phyloP scores from a whole-genome alignment of 805 yeast species.

The Blastobotrys muscicola region DNA sequence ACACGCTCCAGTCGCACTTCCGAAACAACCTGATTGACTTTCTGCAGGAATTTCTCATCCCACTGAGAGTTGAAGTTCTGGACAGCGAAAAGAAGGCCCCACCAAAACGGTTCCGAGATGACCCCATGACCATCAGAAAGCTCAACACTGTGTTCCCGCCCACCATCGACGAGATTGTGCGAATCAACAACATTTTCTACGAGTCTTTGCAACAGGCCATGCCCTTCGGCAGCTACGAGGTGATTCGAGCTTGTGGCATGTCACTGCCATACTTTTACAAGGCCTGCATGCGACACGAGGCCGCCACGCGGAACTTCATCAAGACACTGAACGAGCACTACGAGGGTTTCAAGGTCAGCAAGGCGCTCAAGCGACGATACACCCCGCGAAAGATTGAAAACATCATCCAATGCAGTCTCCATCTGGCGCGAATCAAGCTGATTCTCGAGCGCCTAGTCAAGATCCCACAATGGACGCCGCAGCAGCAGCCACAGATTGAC shows the following conservation, averaged over 20 bases:
- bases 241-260: constrained; percentile 69
- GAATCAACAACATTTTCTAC: constrained; percentile 77
- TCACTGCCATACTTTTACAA: constrained; percentile 86
- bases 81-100: constrained; percentile 38
- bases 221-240: constrained; percentile 64
- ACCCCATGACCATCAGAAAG: constrained; percentile 43
- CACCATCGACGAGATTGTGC: constrained; percentile 85
- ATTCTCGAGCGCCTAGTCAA: constrained; percentile 49
- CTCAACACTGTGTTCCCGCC: constrained; percentile 84
- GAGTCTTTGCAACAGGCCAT: constrained; percentile 63
- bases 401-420: constrained; percentile 59
- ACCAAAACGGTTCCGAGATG: not conserved
- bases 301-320: constrained; percentile 66
- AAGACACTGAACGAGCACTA: constrained; percentile 36
- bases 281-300: constrained; percentile 89
- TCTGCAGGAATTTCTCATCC: constrained; percentile 69
- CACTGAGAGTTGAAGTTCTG: constrained; percentile 61
- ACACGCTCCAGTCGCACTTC: constrained; percentile 62
- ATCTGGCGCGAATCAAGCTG: constrained; percentile 60
- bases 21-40: constrained; percentile 65
- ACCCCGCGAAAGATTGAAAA: constrained; percentile 47
- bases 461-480: constrained; percentile 37
- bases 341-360: constrained; percentile 25
- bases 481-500: constrained; percentile 25
- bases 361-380: constrained; percentile 14